Percentiles rank a stretch among this genome's conserved stretches.
Conservation (phyloP, 768 basidiomycete species). For the Auricularia sp. region DNA sequence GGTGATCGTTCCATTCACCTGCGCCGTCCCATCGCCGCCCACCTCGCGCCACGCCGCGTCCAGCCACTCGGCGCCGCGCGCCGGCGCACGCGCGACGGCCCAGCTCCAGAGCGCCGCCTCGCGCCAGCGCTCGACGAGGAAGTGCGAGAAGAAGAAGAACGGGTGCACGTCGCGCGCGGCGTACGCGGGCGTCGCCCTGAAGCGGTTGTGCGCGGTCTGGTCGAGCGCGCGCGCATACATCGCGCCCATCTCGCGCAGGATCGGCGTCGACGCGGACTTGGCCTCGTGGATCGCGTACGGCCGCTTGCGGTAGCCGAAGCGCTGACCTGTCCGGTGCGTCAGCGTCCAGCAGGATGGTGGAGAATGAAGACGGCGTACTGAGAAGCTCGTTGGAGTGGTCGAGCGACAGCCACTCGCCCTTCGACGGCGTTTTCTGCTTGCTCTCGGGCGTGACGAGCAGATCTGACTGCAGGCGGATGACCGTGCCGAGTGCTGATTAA, state of each 20-base stretch:
- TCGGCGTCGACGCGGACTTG: conserved; percentile 22
- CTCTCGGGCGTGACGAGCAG: conserved; percentile 9
- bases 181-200: conserved; percentile 21
- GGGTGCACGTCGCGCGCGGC: conserved; percentile 21
- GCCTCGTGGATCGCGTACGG: conserved; percentile 33
- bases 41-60: conserved; percentile 22
- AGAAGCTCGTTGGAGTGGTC: conserved; percentile 12
- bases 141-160: conserved; percentile 23
- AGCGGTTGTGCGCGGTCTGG: conserved; percentile 21
- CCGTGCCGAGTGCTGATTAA: conserved; percentile 10
- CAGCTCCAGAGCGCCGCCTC: conserved; percentile 30
- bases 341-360: background rate
- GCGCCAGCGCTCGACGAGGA: conserved; percentile 25
- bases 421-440: background rate
- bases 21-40: conserved; percentile 14
- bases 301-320: conserved; percentile 28
- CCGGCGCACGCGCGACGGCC: conserved; percentile 17
- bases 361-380: background rate
- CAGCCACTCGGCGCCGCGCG: conserved; percentile 10
- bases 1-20: background rate
- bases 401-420: conserved; percentile 16
- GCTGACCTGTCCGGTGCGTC: conserved; percentile 7
- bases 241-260: conserved; percentile 24
- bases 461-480: conserved; percentile 16
- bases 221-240: conserved; percentile 22